Percentiles rank a stretch among this genome's conserved stretches.
phyloP scores from a whole-genome alignment of 2,329 filamentous ascomycete genomes.

The Tolypocladium tropicale region DNA sequence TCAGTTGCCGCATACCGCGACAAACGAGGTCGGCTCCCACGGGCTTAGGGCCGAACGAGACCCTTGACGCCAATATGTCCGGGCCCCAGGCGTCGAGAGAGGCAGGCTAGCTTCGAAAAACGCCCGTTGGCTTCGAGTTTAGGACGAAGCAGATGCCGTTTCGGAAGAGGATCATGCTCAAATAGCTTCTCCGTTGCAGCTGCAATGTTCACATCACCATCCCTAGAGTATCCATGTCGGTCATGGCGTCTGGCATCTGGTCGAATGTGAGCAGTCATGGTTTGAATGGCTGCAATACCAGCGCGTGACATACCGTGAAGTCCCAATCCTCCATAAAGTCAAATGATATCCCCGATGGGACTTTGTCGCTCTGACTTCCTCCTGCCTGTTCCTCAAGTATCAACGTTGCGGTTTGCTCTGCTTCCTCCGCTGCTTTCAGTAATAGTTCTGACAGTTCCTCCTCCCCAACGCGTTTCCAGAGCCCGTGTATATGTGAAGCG shows the following conservation, averaged over 20 bases:
- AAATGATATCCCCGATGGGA: not conserved
- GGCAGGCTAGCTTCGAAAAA: too few relatives aligned
- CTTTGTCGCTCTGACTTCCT: not conserved
- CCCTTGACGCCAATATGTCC: too few relatives aligned
- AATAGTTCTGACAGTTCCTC: constrained; percentile 17
- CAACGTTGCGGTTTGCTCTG: constrained; percentile 18
- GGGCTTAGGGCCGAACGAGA: too few relatives aligned
- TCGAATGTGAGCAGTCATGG: not conserved
- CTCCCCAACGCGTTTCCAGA: constrained; percentile 12
- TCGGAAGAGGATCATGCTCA: not conserved
- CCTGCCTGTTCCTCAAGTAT: constrained; percentile 18
- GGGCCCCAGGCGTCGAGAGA: not conserved
- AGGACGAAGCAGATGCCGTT: not conserved
- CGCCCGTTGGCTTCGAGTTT: too few relatives aligned
- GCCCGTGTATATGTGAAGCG: constrained; percentile 28
- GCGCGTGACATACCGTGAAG: constrained; percentile 14
- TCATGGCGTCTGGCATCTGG: not conserved
- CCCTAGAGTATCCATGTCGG: not conserved
- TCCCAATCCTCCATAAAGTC: constrained; percentile 11
- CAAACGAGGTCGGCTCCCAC: too few relatives aligned
- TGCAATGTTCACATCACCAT: not conserved
- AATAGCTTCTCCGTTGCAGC: not conserved
- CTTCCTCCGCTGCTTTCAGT: constrained; percentile 26
- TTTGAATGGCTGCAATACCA: too few relatives aligned
- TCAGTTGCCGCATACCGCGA: too few relatives aligned